Percentiles rank a stretch among this genome's conserved stretches.
Conservation (phyloP, 768 basidiomycete species). For the Lentinula lateritia region DNA sequence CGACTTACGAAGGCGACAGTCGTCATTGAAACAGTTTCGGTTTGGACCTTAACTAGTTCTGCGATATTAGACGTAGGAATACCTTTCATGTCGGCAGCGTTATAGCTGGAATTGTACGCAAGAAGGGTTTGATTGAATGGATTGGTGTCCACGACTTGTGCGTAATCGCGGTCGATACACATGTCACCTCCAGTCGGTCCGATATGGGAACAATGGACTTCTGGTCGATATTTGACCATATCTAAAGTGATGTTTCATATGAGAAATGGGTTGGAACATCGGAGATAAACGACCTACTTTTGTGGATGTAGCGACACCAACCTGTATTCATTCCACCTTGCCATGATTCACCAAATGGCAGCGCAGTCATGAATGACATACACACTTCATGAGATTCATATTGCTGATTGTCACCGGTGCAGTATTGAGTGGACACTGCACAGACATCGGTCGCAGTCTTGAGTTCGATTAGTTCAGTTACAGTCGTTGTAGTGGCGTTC, state of each 20-base stretch:
- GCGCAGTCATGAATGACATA: background rate
- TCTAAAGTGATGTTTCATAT: background rate
- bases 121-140: conserved; percentile 1
- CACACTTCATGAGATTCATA: conserved; percentile 5
- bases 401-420: conserved; percentile 6
- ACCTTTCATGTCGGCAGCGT: background rate
- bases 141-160: background rate
- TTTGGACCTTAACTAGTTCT: background rate
- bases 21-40: background rate
- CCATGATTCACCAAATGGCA: conserved; percentile 8
- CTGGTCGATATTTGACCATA: conserved; percentile 8
- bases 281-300: background rate
- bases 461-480: conserved; percentile 1
- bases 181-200: conserved; percentile 9
- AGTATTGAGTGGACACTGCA: conserved; percentile 6
- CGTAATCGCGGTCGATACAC: conserved; percentile 5
- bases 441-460: conserved; percentile 7
- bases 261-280: too few relatives aligned
- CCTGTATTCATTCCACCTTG: conserved; percentile 6
- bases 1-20: background rate
- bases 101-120: conserved; percentile 3
- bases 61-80: background rate
- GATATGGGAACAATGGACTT: conserved; percentile 9
- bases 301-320: conserved; percentile 4
- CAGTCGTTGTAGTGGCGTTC: background rate